Evolutionary conservation across 2,329 filamentous ascomycete genomes (phyloP).

Genomic region (Xylariaceae sp.): DNA sequence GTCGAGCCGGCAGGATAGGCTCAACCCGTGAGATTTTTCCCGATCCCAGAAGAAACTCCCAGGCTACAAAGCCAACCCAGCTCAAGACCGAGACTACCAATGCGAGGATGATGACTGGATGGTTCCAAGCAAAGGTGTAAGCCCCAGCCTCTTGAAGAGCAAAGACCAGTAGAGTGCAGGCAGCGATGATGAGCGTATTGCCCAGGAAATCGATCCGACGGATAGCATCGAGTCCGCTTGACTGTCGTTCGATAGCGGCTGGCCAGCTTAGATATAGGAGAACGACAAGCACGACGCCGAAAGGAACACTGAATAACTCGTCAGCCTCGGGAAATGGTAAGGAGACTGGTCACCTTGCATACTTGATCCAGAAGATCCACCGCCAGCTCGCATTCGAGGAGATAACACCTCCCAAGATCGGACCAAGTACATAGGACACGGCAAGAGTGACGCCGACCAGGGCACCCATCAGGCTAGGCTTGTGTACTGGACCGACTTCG

Average conservation of each 20-base stretch:
- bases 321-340: slow-evolving; percentile 2
- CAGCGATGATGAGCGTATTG: slow-evolving; percentile 44
- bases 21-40: slow-evolving; percentile 38
- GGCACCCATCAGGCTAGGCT: slow-evolving; percentile 49
- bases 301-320: slow-evolving; percentile 41
- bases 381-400: slow-evolving; percentile 51
- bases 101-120: slow-evolving; percentile 44
- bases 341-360: slow-evolving; percentile 21
- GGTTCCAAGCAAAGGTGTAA: slow-evolving; percentile 47
- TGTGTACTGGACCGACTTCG: slow-evolving; percentile 50
- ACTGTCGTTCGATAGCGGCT: slow-evolving; percentile 33
- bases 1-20: slow-evolving; percentile 50
- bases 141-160: slow-evolving; percentile 53
- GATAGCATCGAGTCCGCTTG: slow-evolving; percentile 39
- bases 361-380: slow-evolving; percentile 61
- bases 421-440: slow-evolving; percentile 53
- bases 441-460: slow-evolving; percentile 52
- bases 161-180: slow-evolving; percentile 51
- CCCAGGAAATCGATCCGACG: slow-evolving; percentile 49
- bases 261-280: slow-evolving; percentile 46
- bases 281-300: slow-evolving; percentile 43
- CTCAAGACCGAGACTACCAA: slow-evolving; percentile 44
- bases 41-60: slow-evolving; percentile 45
- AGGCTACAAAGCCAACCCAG: slow-evolving; percentile 45
- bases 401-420: slow-evolving; percentile 53